Percentiles rank a stretch among this genome's conserved stretches.
Conservation (phyloP, 2,329 filamentous ascomycete genomes). For the Claviceps spartinae region DNA sequence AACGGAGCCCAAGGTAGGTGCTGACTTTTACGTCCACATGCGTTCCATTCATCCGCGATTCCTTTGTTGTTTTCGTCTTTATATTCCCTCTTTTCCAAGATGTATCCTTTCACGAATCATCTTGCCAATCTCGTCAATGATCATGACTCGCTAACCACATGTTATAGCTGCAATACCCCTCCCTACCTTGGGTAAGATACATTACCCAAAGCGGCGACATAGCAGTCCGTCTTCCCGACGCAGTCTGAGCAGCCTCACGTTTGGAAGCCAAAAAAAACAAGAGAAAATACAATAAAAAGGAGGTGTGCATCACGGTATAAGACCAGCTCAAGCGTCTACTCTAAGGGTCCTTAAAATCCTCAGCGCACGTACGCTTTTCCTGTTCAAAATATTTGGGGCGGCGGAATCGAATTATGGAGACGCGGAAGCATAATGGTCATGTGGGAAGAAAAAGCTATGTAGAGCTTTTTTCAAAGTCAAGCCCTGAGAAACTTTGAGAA, state of each 20-base stretch:
- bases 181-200: slow-evolving; percentile 93
- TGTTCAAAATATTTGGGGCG: not conserved
- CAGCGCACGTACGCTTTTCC: not conserved
- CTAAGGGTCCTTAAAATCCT: not conserved
- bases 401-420: not conserved
- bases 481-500: not conserved
- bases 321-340: not conserved
- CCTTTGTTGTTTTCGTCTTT: too few species aligned
- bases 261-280: not conserved
- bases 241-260: slow-evolving; percentile 34
- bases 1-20: slow-evolving; percentile 88
- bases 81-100: too few species aligned
- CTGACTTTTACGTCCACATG: not conserved
- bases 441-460: not conserved
- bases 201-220: slow-evolving; percentile 98
- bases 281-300: not conserved
- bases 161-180: slow-evolving; percentile 84
- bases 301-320: not conserved
- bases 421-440: not conserved
- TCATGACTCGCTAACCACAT: not conserved
- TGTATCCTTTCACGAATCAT: too few species aligned
- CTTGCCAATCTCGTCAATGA: too few species aligned
- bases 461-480: not conserved
- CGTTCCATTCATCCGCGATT: not conserved
- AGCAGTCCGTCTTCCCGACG: slow-evolving; percentile 85